These are phyloP conservation scores for Cryptosporidium muris DNA, from an alignment of 169 alveolate species.

Conservation along the genomic window DNA sequence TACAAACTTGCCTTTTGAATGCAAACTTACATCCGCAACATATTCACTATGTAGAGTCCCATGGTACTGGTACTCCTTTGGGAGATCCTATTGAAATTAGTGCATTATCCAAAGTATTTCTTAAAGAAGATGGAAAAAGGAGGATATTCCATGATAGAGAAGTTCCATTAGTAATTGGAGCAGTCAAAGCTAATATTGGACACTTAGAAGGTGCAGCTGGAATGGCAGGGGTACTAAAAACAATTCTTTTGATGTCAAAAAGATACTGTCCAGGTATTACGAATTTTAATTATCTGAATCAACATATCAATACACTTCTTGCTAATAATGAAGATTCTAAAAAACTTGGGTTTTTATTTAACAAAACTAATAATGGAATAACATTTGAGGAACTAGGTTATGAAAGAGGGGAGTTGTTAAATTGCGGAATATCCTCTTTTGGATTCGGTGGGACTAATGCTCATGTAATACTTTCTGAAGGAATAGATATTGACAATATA, in stretches of 20 bases:
- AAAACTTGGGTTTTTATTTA: slow-evolving; percentile 8
- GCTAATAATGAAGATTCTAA: background rate
- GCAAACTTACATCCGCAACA: slow-evolving; percentile 21
- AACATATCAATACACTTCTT: slow-evolving; percentile 32
- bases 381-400: slow-evolving; percentile 34
- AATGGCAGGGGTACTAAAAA: slow-evolving; percentile 31
- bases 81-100: slow-evolving; percentile 82
- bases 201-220: slow-evolving; percentile 71
- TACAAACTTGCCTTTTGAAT: slow-evolving; percentile 33
- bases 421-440: slow-evolving; percentile 78
- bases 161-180: slow-evolving; percentile 34
- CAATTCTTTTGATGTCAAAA: slow-evolving; percentile 35
- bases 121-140: background rate
- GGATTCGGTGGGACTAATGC: slow-evolving; percentile 83
- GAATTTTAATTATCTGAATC: slow-evolving; percentile 5
- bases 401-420: slow-evolving; percentile 35
- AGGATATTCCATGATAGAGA: background rate
- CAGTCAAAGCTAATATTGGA: slow-evolving; percentile 54
- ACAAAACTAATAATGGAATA: slow-evolving; percentile 1
- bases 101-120: slow-evolving; percentile 59
- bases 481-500: slow-evolving; percentile 18
- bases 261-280: slow-evolving; percentile 60
- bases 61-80: slow-evolving; percentile 83
- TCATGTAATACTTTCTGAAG: slow-evolving; percentile 78
- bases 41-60: slow-evolving; percentile 75